Evolutionary conservation across 192 early-diverging fungal genomes (phyloP).

Genomic region (Umbelopsis isabellina): DNA sequence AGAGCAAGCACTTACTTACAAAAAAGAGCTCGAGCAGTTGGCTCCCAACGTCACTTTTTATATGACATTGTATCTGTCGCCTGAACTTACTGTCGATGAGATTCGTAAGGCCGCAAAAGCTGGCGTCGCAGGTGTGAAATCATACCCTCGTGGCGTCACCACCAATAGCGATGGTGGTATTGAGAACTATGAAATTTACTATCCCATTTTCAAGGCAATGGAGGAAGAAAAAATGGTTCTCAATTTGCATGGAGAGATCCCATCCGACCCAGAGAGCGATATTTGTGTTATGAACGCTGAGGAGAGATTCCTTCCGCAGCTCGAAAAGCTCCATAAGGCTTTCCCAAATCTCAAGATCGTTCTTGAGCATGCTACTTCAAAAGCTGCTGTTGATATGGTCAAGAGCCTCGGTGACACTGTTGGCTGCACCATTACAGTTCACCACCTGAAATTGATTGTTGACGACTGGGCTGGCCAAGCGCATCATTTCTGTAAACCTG

Average conservation of each 20-base stretch:
- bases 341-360: slow-evolving; percentile 96
- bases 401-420: slow-evolving; percentile 91
- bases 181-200: slow-evolving; percentile 88
- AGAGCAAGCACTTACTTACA: slow-evolving; percentile 86
- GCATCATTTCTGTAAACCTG: slow-evolving; percentile 98
- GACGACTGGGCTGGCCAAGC: slow-evolving; percentile 98
- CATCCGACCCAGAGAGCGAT: slow-evolving; percentile 80
- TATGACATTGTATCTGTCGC: slow-evolving; percentile 91
- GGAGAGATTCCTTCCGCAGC: slow-evolving; percentile 84
- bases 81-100: slow-evolving; percentile 88
- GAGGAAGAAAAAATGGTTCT: slow-evolving; percentile 91
- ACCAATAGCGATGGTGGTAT: slow-evolving; percentile 97
- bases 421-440: slow-evolving; percentile 93
- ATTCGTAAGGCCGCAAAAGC: slow-evolving; percentile 81
- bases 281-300: slow-evolving; percentile 97
- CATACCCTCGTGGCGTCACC: slow-evolving; percentile 95
- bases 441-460: slow-evolving; percentile 88
- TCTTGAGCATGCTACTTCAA: slow-evolving; percentile 94
- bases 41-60: slow-evolving; percentile 88
- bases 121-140: slow-evolving; percentile 88
- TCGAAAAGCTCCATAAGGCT: slow-evolving; percentile 81
- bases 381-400: slow-evolving; percentile 90
- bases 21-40: slow-evolving; percentile 72
- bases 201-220: slow-evolving; percentile 95
- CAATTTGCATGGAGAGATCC: slow-evolving; percentile 96